Evolutionary conservation across 352 stramenopile species (phyloP), one percentile per base, ranked within the genome.

Genomic region (Phytophthora pisi): DNA sequence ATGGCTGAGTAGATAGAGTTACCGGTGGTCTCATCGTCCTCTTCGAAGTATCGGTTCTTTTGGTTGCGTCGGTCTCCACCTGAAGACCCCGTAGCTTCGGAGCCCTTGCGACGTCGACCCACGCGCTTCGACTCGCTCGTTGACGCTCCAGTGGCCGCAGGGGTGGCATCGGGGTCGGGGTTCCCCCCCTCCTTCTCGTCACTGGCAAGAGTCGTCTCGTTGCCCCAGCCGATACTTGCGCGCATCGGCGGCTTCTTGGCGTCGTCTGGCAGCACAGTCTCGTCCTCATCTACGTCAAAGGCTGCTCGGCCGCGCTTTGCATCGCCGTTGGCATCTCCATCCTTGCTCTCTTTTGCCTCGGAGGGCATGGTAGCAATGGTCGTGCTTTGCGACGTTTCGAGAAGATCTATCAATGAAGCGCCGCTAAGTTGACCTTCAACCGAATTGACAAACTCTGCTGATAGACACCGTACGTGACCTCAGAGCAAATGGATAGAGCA

Each of bases 31-130:
- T 90, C 82, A 28, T 80, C 69, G 38, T 90, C 85, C 16, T 93
- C 85, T 58, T 91, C 85, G 40, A 93, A 93, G 56, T 93, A 83
- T 10, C 80, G 79, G 53, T 90, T 91, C 67, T 87, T 90, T 55
- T 87, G 85, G 58, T 75, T 77, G 26, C 81, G 77, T 2, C 46
- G 68, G 16, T 73, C 52, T 1, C 47, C 58, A n/a, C 61, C 53
- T 16, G 59, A 51, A 28, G 54, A 40, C 2, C 45, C 47, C 28
- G 54, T 20, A 38, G 64, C 51, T 16, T 90, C 82, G 1, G 78
- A 77, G 6, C 82, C 85, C 57, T 90, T 89, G 43, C 85, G 82
- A 20, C 85, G 73, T 42, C 85, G 70, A 34, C 81, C 66, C n/a
- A 57, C 61, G 4, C 85, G 82, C 52, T 93, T 92, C 0, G 72